Base-by-base conservation (phyloP, 164 flowering plant species). In the Malania oleifera region DNA sequence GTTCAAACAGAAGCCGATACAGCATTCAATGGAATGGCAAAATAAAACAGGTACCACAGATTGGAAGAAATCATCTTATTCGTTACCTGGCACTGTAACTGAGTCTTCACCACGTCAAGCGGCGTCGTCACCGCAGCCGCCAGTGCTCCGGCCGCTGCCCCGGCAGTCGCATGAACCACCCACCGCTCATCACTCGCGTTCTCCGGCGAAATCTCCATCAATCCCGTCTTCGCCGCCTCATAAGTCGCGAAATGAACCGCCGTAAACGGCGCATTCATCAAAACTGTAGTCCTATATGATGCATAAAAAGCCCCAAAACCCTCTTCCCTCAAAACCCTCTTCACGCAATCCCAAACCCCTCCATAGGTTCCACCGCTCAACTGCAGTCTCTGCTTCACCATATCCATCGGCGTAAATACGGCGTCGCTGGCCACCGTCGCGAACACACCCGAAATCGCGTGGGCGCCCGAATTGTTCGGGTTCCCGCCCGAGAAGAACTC, bases 311-410 rank as follows among this genome's bases (percentile, higher is more conserved):
- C 85, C 40, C 73, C 52, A 41, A 80, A 22, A 10, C 87, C 87
- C 39, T 82, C 90, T 19, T 82, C 85, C 55, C 62, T 71, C 52
- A 78, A 55, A 11, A 84, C 82, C 57, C 65, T 78, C 78, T 50
- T 70, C 5, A 78, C 70, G 34, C 90, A 82, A 56, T 82, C 83
- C 68, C 45, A 51, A 7, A 84, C 83, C 25, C 86, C 84, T 14
- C 40, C 66, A 38, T 84, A 84, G 10, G 72, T 68, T 55, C 80
- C 62, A 20, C 67, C 56, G 19, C 74, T 71, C 69, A 84, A 44
- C 58, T 84, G 90, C 66, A 84, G 41, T 47, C 90, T 71, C 84
- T 82, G 90, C 70, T 84, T 84, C 61, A 84, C 90, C 85, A 77
- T 61, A 69, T 84, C 90, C 90, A 84, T 82, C 0, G 90, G 90